Percentiles rank a stretch among this genome's conserved stretches.
These are phyloP conservation scores for Pseudophaeomoniella oleicola DNA, from an alignment of 2,329 filamentous ascomycete species.

Conservation along the genomic window DNA sequence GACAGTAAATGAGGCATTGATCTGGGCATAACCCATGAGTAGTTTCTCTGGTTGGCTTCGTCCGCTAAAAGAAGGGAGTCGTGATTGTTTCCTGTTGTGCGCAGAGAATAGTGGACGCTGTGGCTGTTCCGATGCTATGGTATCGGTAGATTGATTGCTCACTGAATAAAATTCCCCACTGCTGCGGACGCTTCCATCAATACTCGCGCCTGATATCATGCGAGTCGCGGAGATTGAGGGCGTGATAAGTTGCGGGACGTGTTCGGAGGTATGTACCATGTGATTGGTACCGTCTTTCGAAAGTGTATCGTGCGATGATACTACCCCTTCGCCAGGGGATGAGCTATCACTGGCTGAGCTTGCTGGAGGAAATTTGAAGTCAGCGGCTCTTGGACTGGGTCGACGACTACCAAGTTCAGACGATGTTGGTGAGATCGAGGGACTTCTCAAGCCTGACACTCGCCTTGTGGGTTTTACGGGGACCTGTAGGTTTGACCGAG, in stretches of 20 bases:
- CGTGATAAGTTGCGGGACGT: neutral
- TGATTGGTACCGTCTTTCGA: neutral
- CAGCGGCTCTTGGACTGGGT: constrained; percentile 23
- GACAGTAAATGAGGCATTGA: constrained; percentile 80
- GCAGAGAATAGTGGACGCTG: constrained; percentile 24
- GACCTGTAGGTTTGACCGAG: neutral
- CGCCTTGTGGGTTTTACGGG: neutral
- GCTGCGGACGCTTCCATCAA: constrained; percentile 67
- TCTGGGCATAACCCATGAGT: constrained; percentile 96
- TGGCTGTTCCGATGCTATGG: constrained; percentile 74
- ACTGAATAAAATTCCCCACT: constrained; percentile 91
- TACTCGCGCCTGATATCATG: constrained; percentile 64
- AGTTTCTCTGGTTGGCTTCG: constrained; percentile 49
- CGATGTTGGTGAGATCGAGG: constrained; percentile 19
- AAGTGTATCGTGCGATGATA: too few species aligned
- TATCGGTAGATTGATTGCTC: constrained; percentile 92
- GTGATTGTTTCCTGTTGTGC: constrained; percentile 27
- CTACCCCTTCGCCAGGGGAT: constrained; percentile 6
- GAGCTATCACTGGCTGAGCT: constrained; percentile 11
- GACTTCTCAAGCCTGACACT: neutral
- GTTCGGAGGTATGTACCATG: neutral
- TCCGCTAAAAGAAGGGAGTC: constrained; percentile 26
- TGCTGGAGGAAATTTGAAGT: constrained; percentile 43
- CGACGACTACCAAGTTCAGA: constrained; percentile 24
- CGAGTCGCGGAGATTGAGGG: constrained; percentile 18